Base-by-base conservation (phyloP, 352 stramenopile genomes). In the Blastocystis sp. region DNA sequence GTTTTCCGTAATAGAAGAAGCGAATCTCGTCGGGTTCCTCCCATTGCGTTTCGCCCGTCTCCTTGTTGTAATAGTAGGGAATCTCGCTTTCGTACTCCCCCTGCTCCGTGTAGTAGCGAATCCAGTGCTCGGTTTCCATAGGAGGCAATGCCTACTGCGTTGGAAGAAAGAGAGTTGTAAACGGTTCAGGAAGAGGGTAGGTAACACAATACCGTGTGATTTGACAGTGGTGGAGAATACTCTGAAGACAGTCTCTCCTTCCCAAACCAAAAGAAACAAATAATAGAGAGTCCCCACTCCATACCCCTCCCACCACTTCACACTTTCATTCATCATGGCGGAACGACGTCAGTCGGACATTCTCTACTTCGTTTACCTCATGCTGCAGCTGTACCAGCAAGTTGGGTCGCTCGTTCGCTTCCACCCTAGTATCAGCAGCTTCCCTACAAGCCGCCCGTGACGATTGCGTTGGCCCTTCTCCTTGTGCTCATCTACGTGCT, bases 61-160 rank as follows among this genome's bases (percentile, higher is more conserved):
- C 57, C 28, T 84, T 84, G 42, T 84, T 84, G 74, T 69, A 84
- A 7, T 84, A 84, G 60, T 84, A 84, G 10, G 74, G 74, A 68
- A 84, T 66, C 43, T 38, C 74, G 6, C 57, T 40, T 69, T 21
- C 52, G n/a, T 84, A 84, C 17, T 48, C 38, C 28, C 42, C 60
- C 45, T 57, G 40, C 11, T 84, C 57, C 11, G 74, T 84, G 60
- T 60, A 84, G 60, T 68, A 84, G 3, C 43, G 74, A 52, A 84
- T 52, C 74, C 74, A 84, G 28, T 81, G 71, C 61, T 81, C 71
- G 17, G 71, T 81, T 42, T 81, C 71, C 71, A 81, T 81, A 4
- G 14, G 48, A 57, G 48, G 48, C 6, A 57, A 57, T 57, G 48
- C 28, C 28, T 34, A 34, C 0, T 34, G 28, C 28, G 28, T 34